Evolutionary conservation across 2,329 filamentous ascomycete genomes (phyloP), one percentile per base, ranked within the genome.

Genomic region (Grosmannia penicillata): DNA sequence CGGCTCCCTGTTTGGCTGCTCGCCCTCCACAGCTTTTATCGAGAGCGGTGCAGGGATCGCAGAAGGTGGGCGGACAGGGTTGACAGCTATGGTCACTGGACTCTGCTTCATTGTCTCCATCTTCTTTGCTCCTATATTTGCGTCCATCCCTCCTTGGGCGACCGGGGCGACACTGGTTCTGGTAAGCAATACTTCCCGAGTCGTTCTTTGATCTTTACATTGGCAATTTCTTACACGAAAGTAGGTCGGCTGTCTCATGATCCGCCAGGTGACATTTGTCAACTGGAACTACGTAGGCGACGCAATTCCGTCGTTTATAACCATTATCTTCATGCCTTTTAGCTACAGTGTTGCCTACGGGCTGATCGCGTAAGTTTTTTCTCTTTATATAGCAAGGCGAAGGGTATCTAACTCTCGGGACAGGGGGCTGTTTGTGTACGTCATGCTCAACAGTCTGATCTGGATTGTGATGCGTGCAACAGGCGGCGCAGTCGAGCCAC

Each of bases 211-310:
- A 3, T 17, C 21, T 15, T 18, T 0, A 23, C 18, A n/a, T 31
- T 15, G 2, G 3, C 8, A 8, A 18, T 22, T 36, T 10, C 26
- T 35, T 7, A 19, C 19, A 26, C 32, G 27, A 32, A 19, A 37
- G 22, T 35, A 74, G 70, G 77, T 85, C 21, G 81, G 81, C 4
- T 82, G 77, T 47, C 68, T 85, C 58, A 86, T 86, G 81, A 78
- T 82, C 46, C 75, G 78, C 8, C 77, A 82, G 50, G 77, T 82
- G 38, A 75, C 72, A 17, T 72, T 77, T 38, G 76, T 85, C 58
- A 85, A 85, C 58, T 85, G 81, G 81, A 61, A 65, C 17, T 85
- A 83, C 48, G 74, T 83, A 37, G 80, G 81, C 36, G 81, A 86
- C 45, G 76, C 80, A 0, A 63, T 85, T 3, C 81, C 81, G 0